Conservation (phyloP, 2,329 filamentous ascomycete species). For the Sodiomyces alkalinus region DNA sequence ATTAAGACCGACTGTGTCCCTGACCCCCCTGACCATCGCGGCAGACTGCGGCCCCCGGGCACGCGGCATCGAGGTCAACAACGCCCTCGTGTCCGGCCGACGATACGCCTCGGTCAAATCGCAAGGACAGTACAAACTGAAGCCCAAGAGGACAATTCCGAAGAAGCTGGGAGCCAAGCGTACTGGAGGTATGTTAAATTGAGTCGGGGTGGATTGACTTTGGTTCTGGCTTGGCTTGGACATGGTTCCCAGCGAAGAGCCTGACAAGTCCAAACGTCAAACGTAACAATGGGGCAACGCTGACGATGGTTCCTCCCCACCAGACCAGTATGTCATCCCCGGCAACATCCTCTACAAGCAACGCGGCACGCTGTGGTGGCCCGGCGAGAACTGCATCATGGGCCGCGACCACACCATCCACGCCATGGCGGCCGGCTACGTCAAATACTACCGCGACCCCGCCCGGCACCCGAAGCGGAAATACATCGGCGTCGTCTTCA, state of each 20-base stretch:
- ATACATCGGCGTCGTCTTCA: constrained; percentile 87
- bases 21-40: constrained; percentile 9
- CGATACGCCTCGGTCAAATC: constrained; percentile 45
- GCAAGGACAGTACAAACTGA: constrained; percentile 53
- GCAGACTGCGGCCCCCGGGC: constrained; percentile 7
- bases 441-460: constrained; percentile 93
- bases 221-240: not conserved
- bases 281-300: too few relatives aligned
- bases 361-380: constrained; percentile 84
- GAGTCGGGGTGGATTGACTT: not conserved
- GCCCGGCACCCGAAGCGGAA: constrained; percentile 68
- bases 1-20: constrained; percentile 7
- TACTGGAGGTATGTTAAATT: constrained; percentile 51
- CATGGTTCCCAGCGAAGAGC: not conserved
- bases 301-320: constrained; percentile 3
- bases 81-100: constrained; percentile 30
- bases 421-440: constrained; percentile 71
- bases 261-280: not conserved
- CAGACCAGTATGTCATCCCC: constrained; percentile 83
- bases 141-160: constrained; percentile 41
- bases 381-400: constrained; percentile 90
- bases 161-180: constrained; percentile 94
- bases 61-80: constrained; percentile 11
- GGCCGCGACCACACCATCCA: constrained; percentile 95
- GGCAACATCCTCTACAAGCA: constrained; percentile 98